Conservation (phyloP, 2,329 filamentous ascomycete species). For the Ophiostoma australiae region DNA sequence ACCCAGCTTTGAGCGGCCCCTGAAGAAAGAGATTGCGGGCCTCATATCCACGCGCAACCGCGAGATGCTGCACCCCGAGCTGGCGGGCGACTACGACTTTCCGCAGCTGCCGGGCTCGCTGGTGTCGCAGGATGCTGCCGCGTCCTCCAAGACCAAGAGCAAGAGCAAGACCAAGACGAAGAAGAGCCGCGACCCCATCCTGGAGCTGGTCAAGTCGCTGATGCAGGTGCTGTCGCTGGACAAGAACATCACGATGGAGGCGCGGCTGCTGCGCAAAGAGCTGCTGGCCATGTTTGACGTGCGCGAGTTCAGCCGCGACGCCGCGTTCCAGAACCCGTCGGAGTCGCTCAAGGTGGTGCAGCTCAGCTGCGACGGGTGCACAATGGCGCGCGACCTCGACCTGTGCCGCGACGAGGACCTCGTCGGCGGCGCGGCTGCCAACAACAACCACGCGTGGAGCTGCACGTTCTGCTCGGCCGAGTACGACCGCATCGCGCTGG, state of each 20-base stretch:
- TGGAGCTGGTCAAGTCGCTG: constrained; percentile 87
- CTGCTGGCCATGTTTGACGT: constrained; percentile 87
- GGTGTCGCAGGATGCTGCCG: constrained; percentile 7
- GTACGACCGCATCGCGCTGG: constrained; percentile 73
- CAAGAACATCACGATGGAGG: constrained; percentile 84
- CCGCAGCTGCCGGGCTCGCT: constrained; percentile 67
- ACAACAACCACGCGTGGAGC: constrained; percentile 50
- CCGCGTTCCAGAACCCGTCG: constrained; percentile 81
- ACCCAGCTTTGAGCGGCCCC: constrained; percentile 78
- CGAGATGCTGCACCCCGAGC: constrained; percentile 82
- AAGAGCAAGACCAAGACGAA: constrained; percentile 18
- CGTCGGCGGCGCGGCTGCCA: constrained; percentile 40
- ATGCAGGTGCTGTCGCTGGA: constrained; percentile 91
- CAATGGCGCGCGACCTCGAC: constrained; percentile 81
- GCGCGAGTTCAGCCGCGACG: constrained; percentile 84
- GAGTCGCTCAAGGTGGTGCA: constrained; percentile 67
- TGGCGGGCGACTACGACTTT: constrained; percentile 82
- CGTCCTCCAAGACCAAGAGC: constrained; percentile 26
- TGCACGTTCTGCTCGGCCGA: constrained; percentile 72
- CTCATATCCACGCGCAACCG: constrained; percentile 83
- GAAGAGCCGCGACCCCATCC: constrained; percentile 60
- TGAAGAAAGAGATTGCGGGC: constrained; percentile 79
- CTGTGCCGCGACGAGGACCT: constrained; percentile 85
- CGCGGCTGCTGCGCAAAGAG: constrained; percentile 81
- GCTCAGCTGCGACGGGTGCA: constrained; percentile 85